Evolutionary conservation across 2,329 filamentous ascomycete species (phyloP), one percentile per base, ranked within the genome.

Genomic region (Passalora sequoiae): DNA sequence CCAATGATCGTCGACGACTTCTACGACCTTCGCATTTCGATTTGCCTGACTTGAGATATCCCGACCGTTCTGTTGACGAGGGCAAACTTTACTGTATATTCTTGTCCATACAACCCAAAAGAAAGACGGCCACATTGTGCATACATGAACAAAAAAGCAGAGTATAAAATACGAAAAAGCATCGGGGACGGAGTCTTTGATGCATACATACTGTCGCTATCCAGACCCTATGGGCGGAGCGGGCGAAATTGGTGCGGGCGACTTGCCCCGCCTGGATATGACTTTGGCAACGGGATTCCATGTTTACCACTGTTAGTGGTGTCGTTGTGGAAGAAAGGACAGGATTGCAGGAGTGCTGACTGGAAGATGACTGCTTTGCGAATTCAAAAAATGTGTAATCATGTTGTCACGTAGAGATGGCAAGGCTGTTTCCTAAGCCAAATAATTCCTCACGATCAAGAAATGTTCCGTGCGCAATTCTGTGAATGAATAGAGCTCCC

Each of bases 341-440:
- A 4, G 24, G 38, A 12, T 13, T 19, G 24, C 15, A 32, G 32
- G 22, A 31, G 38, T 32, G 38, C 27, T 40, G 38, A 6, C n/a
- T n/a, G n/a, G n/a, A n/a, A n/a, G n/a, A n/a, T n/a, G n/a, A n/a
- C n/a, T n/a, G n/a, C 29, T 20, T 40, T 40, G 24, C 29, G 25
- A 28, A 36, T 9, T 12, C n/a, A 20, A 36, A 19, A 25, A 24
- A 20, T 6, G 9, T 40, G 38, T 40, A 29, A 16, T 31, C 29
- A 17, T 30, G 38, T 44, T 44, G 42, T 44, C 41, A 39, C 19
- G 36, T 19, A 44, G 36, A 44, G 21, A 39, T 44, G 42, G 30
- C 42, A 44, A 44, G 42, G 42, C 42, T 44, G 42, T 44, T 44
- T 44, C 35, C 24, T 24, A 44, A 44, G 42, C 42, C 42, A 28